Evolutionary conservation across 164 flowering plant species (phyloP), one percentile per base, ranked within the genome.

Genomic region (Stephania japonica): DNA sequence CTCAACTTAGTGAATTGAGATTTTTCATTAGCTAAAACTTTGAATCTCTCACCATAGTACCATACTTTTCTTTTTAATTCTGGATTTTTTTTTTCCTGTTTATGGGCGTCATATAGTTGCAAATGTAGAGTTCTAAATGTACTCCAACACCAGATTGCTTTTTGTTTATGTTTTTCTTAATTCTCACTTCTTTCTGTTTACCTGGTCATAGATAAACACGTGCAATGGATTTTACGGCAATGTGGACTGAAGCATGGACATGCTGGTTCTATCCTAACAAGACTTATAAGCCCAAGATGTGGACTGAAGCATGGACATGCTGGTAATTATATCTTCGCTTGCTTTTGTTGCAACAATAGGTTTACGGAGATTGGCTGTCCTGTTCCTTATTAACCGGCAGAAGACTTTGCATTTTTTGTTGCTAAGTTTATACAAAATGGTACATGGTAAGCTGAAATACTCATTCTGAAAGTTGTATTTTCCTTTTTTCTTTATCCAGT

Each of bases 291-390:
- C 98, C 99, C 32, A 96, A 92, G 83, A 90, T 92, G 90, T 96
- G 99, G 98, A 96, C 99, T 13, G 99, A 96, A 86, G 93, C 90
- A 61, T 93, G 99, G 99, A 91, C 97, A 73, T 98, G 95, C 80
- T 96, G 99, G 99, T 93, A 86, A 73, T 10, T 9, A 26, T 50
- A 26, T 70, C 12, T 27, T n/a, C n/a, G n/a, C n/a, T n/a, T n/a
- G n/a, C n/a, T 19, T 56, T 56, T 16, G 38, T 56, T 56, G 62
- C 11, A 74, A 18, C 27, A 2, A 14, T 81, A 95, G 99, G 99
- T 96, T 74, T 78, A 96, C 98, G n/a, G 87, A 88, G 79, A 93
- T 93, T 82, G 99, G 99, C 41, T 94, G 98, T 72, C 72, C 99
- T 50, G 93, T 91, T 76, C 98, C 98, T 74, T 72, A 85, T 73